Evolutionary conservation across 495 filamentous ascomycete genomes (phyloP).

Genomic region (Geoglossum glabrum): DNA sequence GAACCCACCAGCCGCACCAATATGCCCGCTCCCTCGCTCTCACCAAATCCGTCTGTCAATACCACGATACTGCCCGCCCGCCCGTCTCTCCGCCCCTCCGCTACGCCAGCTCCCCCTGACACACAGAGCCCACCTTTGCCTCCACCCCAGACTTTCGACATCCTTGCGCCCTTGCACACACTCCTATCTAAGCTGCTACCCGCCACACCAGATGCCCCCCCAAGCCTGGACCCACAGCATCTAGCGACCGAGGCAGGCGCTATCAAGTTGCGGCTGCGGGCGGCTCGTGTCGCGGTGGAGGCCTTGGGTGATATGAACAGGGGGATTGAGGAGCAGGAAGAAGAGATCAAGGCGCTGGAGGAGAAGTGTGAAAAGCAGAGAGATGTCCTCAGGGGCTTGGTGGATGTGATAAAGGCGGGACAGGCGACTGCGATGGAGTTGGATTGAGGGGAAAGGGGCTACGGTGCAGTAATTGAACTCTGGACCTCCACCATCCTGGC

Average conservation of each 20-base stretch:
- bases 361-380: slow-evolving; percentile 22
- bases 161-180: slow-evolving; percentile 59
- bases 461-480: not conserved
- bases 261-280: slow-evolving; percentile 62
- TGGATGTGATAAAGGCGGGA: not conserved
- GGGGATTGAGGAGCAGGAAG: slow-evolving; percentile 55
- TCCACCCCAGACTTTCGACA: slow-evolving; percentile 49
- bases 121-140: slow-evolving; percentile 17
- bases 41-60: not conserved
- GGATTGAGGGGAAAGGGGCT: not conserved
- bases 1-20: not conserved
- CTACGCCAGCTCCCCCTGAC: slow-evolving; percentile 11
- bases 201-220: slow-evolving; percentile 11
- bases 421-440: not conserved
- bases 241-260: slow-evolving; percentile 30
- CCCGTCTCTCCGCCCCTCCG: slow-evolving; percentile 13
- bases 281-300: slow-evolving; percentile 46
- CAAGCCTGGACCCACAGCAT: slow-evolving; percentile 10
- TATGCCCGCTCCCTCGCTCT: not conserved
- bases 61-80: slow-evolving; percentile 1
- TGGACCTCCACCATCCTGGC: too few species aligned
- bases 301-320: slow-evolving; percentile 55
- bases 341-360: slow-evolving; percentile 59
- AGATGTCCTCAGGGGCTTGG: slow-evolving; percentile 10
- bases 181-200: slow-evolving; percentile 54